A percentile compares a stretch with the other conserved stretches of the same genome.
These are phyloP conservation scores for Ottelia alismoides DNA, from an alignment of 106 monocot genomes.

Conservation along the genomic window DNA sequence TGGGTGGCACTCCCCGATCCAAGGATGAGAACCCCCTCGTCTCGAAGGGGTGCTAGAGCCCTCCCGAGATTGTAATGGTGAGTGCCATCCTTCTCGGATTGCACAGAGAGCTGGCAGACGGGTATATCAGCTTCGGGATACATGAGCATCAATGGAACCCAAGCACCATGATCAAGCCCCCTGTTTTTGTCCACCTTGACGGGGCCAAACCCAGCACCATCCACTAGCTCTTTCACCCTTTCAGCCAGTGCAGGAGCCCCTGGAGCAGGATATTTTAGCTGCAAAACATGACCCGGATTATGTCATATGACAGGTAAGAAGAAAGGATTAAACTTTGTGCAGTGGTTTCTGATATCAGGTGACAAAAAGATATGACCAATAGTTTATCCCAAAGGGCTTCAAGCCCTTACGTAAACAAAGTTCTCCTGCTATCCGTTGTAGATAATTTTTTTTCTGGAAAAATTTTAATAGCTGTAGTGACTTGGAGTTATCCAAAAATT, in stretches of 20 bases:
- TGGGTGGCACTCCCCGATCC: constrained; percentile 83
- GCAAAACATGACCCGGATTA: no score
- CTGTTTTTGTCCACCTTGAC: constrained; percentile 43
- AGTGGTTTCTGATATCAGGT: no score
- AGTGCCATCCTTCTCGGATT: constrained; percentile 26
- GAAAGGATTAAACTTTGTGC: no score
- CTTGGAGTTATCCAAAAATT: no score
- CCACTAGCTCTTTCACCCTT: constrained; percentile 49
- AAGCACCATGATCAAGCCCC: constrained; percentile 83
- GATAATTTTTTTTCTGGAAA: no score
- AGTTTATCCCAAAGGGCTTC: no score
- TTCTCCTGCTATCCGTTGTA: no score
- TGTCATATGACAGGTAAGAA: no score
- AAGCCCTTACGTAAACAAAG: no score
- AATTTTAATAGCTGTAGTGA: no score
- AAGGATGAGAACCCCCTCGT: constrained; percentile 64
- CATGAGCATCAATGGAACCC: constrained; percentile 94
- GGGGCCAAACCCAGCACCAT: constrained; percentile 27
- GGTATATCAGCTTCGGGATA: constrained; percentile 77
- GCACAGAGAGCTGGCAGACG: constrained; percentile 79
- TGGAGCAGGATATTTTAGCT: constrained; percentile 87
- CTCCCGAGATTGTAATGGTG: constrained; percentile 75
- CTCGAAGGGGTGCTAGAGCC: constrained; percentile 61
- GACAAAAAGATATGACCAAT: no score
- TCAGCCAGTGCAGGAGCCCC: constrained; percentile 63